Evolutionary conservation across 768 basidiomycete species (phyloP).

Genomic region (Phylloporus sp.): DNA sequence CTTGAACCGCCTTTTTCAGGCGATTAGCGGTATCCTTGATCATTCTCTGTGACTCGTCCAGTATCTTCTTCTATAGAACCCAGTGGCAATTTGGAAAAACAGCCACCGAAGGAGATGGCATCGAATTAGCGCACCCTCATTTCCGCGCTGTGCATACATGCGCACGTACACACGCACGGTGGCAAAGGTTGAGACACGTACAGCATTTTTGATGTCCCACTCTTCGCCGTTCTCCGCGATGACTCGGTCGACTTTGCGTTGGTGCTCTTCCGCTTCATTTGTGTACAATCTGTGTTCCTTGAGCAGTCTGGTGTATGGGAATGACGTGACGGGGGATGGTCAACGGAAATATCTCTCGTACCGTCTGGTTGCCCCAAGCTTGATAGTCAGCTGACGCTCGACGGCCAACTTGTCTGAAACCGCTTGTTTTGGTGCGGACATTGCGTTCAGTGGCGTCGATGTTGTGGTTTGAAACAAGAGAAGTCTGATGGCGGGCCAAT

Average conservation of each 20-base stretch:
- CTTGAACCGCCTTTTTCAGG: slow-evolving; percentile 57
- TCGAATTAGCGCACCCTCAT: slow-evolving; percentile 25
- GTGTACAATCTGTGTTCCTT: slow-evolving; percentile 69
- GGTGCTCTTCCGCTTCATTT: slow-evolving; percentile 59
- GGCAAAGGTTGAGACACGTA: slow-evolving; percentile 35
- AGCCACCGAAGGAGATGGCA: slow-evolving; percentile 14
- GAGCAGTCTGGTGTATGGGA: slow-evolving; percentile 41
- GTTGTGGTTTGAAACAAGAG: slow-evolving; percentile 11
- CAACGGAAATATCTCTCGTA: slow-evolving; percentile 31
- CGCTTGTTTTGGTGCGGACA: slow-evolving; percentile 12
- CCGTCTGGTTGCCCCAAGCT: slow-evolving; percentile 64
- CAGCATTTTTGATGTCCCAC: slow-evolving; percentile 76
- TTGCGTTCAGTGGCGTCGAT: slow-evolving; percentile 7
- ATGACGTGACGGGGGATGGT: slow-evolving; percentile 13
- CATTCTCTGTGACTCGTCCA: slow-evolving; percentile 82
- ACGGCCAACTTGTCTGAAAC: slow-evolving; percentile 32
- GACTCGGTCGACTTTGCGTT: slow-evolving; percentile 59
- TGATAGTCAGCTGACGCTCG: slow-evolving; percentile 74
- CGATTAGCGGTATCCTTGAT: slow-evolving; percentile 61
- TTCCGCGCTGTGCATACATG: slow-evolving; percentile 24
- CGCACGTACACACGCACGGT: slow-evolving; percentile 13
- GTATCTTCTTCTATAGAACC: slow-evolving; percentile 50
- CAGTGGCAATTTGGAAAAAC: slow-evolving; percentile 6
- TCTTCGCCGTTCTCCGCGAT: slow-evolving; percentile 59
- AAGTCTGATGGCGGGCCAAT: neutral